Evolutionary conservation across 2,329 filamentous ascomycete genomes (phyloP), one percentile per base, ranked within the genome.

Genomic region (Mycosphaerelloides madeirae): DNA sequence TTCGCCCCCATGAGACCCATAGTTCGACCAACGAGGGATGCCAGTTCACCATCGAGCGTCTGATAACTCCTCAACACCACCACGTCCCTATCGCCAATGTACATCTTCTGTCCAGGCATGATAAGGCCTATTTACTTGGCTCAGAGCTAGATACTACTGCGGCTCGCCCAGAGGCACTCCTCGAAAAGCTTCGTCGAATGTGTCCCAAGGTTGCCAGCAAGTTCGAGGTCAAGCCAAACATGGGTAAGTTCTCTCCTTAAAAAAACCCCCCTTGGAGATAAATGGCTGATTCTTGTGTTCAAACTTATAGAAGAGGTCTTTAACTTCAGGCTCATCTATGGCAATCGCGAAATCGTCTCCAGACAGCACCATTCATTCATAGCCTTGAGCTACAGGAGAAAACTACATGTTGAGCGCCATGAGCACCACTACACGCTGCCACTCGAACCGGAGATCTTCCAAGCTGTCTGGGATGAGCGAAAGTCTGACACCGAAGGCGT

Each of bases 331-430:
- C 57, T 72, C 16, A 66, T 72, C 22, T 61, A 61, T 45, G 50
- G 48, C 16, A 43, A 58, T 47, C 62, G 61, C 39, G 63, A 67
- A 19, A 45, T 63, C 22, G 53, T 60, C 6, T 57, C 53, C 9
- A 53, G 49, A 5, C 59, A 56, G 31, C 62, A 67, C 28, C 65
- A 66, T n/a, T 63, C 66, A 4, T 71, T 67, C 48, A 66, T 71
- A 31, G 68, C 69, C 3, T 49, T 72, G 37, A 71, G 68, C 55
- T 72, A 72, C 49, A 65, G 68, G 44, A 65, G 68, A 47, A 67
- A 66, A 49, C 46, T 38, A 42, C 55, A 43, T 38, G 58, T 56
- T 36, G 50, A 53, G 39, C 65, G 46, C 53, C 61, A 41, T 47
- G 54, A 39, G 56, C 57, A 63, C 15, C 57, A 66, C 42, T 69